A percentile compares a stretch with the other conserved stretches of the same genome.
These are phyloP conservation scores for Oryza rufipogon DNA, from an alignment of 176 grass and related monocot species.

Conservation along the genomic window DNA sequence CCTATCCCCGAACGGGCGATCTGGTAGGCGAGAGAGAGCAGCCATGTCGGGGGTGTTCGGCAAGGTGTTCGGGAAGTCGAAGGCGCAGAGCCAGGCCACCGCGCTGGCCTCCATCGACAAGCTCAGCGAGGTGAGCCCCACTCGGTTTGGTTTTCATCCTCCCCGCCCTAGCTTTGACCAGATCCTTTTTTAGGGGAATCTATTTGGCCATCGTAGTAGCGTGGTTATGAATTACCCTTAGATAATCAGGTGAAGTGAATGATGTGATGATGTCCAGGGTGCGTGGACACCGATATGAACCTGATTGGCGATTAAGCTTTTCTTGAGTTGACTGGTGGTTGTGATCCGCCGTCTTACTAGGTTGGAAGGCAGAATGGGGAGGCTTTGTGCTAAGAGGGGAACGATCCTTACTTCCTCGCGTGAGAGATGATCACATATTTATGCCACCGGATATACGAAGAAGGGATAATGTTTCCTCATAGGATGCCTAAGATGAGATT, in stretches of 20 bases:
- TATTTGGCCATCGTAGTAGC: neutral
- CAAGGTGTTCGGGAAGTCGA: slow-evolving; percentile 70
- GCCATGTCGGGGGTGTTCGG: slow-evolving; percentile 66
- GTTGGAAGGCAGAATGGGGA: neutral
- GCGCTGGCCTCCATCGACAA: slow-evolving; percentile 79
- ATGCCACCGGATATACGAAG: no score
- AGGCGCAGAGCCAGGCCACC: slow-evolving; percentile 62
- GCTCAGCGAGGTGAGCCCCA: slow-evolving; percentile 64
- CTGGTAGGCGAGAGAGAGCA: neutral
- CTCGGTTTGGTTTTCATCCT: neutral
- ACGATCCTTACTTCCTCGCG: no score
- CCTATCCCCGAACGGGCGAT: neutral
- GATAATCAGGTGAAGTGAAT: no score
- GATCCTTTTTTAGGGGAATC: neutral
- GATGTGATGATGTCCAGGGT: neutral
- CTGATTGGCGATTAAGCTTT: slow-evolving; percentile 5
- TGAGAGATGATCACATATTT: no score
- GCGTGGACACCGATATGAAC: neutral
- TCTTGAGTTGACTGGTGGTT: neutral
- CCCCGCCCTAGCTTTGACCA: neutral
- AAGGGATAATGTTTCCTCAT: neutral
- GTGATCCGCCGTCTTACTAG: neutral
- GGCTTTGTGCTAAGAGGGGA: no score
- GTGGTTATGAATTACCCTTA: no score
- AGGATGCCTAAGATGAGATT: neutral